Percentiles rank a stretch among this genome's conserved stretches.
Evolutionary conservation across 345 rosid species (phyloP).

Genomic region (Syzygium aromaticum): DNA sequence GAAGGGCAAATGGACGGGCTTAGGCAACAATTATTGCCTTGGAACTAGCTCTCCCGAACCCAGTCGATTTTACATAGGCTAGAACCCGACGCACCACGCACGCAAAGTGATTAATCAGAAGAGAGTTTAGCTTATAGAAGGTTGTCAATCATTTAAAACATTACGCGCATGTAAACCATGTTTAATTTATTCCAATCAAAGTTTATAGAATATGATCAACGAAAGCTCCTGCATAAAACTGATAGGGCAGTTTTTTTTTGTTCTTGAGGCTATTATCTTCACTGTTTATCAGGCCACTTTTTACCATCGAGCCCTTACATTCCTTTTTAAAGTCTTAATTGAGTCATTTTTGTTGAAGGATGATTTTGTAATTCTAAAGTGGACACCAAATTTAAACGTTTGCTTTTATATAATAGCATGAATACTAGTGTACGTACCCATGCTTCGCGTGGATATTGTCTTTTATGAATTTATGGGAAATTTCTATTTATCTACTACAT

Average conservation of each 20-base stretch:
- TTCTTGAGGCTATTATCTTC: neutral
- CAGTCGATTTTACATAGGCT: neutral
- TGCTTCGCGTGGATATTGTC: neutral
- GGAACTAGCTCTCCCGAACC: neutral
- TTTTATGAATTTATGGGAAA: neutral
- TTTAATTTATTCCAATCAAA: neutral
- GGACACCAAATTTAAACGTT: neutral
- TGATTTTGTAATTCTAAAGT: neutral
- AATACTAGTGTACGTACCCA: neutral
- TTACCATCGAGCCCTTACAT: neutral
- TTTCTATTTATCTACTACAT: neutral
- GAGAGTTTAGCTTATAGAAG: neutral
- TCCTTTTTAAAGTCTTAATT: neutral
- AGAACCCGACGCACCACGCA: neutral
- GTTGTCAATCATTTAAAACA: neutral
- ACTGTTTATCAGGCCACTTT: neutral
- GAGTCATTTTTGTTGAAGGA: neutral
- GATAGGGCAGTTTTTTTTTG: neutral
- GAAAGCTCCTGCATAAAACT: neutral
- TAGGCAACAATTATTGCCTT: neutral
- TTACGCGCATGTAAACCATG: neutral
- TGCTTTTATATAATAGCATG: neutral
- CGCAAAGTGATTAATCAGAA: neutral
- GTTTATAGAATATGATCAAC: neutral
- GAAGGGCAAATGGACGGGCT: neutral